A percentile compares a stretch with the other conserved stretches of the same genome.
phyloP scores from a whole-genome alignment of 371 early-diverging fungal genomes.

The Mortierella sp. region DNA sequence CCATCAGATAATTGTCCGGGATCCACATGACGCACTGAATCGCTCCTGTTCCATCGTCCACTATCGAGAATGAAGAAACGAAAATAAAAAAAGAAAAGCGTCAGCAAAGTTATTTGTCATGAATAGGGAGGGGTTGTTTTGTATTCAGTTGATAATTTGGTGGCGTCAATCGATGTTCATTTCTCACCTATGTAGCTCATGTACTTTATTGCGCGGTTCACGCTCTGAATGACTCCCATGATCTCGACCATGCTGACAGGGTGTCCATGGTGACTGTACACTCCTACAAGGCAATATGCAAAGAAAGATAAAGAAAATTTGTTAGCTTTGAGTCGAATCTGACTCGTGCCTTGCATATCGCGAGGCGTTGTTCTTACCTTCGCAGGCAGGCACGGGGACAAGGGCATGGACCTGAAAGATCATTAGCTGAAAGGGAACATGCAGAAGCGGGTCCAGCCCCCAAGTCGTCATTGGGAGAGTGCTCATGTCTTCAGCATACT shows the following conservation, averaged over 20 bases:
- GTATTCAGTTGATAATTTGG: not conserved
- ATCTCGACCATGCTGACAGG: slow-evolving; percentile 31
- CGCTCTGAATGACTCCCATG: slow-evolving; percentile 33
- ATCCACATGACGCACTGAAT: slow-evolving; percentile 47
- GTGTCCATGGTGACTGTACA: slow-evolving; percentile 40
- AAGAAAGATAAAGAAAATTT: not conserved
- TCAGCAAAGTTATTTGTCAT: not conserved
- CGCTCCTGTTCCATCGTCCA: slow-evolving; percentile 43
- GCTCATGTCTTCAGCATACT: slow-evolving; percentile 26
- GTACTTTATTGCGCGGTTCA: slow-evolving; percentile 17
- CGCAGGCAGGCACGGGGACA: slow-evolving; percentile 23
- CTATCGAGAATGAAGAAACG: not conserved
- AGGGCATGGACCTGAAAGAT: slow-evolving; percentile 39
- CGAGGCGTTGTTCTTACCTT: slow-evolving; percentile 21
- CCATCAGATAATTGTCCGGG: slow-evolving; percentile 28
- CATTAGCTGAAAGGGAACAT: slow-evolving; percentile 44
- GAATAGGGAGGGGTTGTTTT: no score
- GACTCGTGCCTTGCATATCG: not conserved
- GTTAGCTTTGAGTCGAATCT: not conserved
- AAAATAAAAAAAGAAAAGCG: not conserved
- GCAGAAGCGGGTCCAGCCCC: slow-evolving; percentile 53
- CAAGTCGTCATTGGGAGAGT: slow-evolving; percentile 34
- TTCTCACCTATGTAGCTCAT: slow-evolving; percentile 29
- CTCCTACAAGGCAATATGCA: slow-evolving; percentile 5
- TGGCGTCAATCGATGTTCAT: slow-evolving; percentile 5